Evolutionary conservation across 768 basidiomycete genomes (phyloP), one percentile per base, ranked within the genome.

Genomic region (Lactifluus rugatus): DNA sequence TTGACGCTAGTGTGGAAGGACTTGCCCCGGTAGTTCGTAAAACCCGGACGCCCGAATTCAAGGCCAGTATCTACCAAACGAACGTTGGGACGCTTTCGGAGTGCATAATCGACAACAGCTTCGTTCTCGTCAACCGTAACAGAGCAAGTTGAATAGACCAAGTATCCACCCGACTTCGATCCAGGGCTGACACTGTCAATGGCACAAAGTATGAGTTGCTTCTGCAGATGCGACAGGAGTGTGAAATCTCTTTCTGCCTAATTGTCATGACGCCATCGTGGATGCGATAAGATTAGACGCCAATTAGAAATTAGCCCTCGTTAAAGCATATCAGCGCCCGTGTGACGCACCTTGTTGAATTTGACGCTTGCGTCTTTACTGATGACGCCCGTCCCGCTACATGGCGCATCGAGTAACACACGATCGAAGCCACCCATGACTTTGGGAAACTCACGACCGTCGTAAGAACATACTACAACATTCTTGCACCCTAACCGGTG

Each of bases 71-170:
- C 88, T 45, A 98, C 92, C 46, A 99, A 83, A 70, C 85, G 89
- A 60, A 86, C 87, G 68, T 97, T 86, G 14, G 95, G 89, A 44
- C 96, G 83, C 70, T 99, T 98, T 60, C 87, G 83, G 52, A 99
- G 80, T 17, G 96, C 96, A 69, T 99, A 99, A 69, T 96, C 92
- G 23, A 99, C 93, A 14, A 98, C 95, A 1, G 92, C 84, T 72
- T 99, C 96, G 75, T 99, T 94, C 76, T 99, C 96, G 66, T 98
- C 96, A 9, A 97, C 89, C 5, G 89, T 96, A 54, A 99, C 93
- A 5, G 94, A 97, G 70, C 96, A 99, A 0, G 96, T 99, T 48
- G 95, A 98, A 75, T 99, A 99, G 56, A 98, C 95, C 65, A 98
- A 74, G 72, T 85, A 92, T 26, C 93, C 94, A 5, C 96, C 96